Percentiles rank a stretch among this genome's conserved stretches.
phyloP scores from a whole-genome alignment of 441 rosid species.

The Adansonia gregorii region DNA sequence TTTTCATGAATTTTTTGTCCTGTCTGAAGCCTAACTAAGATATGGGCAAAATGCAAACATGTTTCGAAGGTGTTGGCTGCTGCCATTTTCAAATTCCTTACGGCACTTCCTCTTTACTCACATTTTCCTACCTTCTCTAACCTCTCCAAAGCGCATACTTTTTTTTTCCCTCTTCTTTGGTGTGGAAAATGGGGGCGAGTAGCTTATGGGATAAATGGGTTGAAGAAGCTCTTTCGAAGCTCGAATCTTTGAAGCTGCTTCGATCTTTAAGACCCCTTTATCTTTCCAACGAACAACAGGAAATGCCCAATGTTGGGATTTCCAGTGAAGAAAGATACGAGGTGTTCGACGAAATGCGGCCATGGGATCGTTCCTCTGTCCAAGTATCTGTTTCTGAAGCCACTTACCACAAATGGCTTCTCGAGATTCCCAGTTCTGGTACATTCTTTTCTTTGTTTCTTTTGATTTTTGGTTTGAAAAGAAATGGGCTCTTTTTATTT shows the following conservation, averaged over 20 bases:
- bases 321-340: slow-evolving; percentile 41
- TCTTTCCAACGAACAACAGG: slow-evolving; percentile 33
- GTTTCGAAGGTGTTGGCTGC: no score
- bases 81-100: no score
- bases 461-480: neutral
- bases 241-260: slow-evolving; percentile 63
- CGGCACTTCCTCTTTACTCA: no score
- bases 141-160: neutral
- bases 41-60: no score
- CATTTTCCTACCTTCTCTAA: neutral
- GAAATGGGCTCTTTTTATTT: neutral
- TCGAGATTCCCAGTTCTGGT: slow-evolving; percentile 77
- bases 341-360: slow-evolving; percentile 72
- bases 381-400: slow-evolving; percentile 62
- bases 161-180: neutral
- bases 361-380: slow-evolving; percentile 78
- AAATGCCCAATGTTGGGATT: neutral
- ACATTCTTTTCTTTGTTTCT: no score
- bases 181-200: slow-evolving; percentile 37
- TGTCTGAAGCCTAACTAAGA: no score
- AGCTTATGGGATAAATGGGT: slow-evolving; percentile 74
- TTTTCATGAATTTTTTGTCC: no score
- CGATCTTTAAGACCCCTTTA: slow-evolving; percentile 80
- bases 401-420: slow-evolving; percentile 75
- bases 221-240: slow-evolving; percentile 67